These are phyloP conservation scores for Eucalyptus regnans DNA, from an alignment of 345 rosid genomes.

Conservation along the genomic window DNA sequence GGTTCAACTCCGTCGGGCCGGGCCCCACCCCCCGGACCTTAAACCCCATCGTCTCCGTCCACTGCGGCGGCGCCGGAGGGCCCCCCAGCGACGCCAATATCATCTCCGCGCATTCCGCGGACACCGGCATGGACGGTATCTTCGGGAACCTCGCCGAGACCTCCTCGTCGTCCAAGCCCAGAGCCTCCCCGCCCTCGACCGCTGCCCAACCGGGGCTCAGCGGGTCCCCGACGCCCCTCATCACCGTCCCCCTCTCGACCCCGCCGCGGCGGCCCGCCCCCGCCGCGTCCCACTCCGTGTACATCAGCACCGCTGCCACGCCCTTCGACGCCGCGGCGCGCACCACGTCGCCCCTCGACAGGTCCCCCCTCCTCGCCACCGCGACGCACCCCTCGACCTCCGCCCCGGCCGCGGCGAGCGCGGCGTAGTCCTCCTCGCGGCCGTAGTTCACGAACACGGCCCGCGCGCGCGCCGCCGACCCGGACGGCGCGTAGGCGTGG, in stretches of 20 bases:
- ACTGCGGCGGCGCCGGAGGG: constrained; percentile 33
- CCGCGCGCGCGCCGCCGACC: constrained; percentile 33
- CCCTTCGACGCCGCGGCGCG: constrained; percentile 53
- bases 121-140: constrained; percentile 75
- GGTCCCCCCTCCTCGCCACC: constrained; percentile 43
- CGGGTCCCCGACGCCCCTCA: constrained; percentile 95
- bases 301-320: constrained; percentile 69
- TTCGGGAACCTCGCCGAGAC: constrained; percentile 54
- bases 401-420: constrained; percentile 45
- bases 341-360: constrained; percentile 62
- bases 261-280: constrained; percentile 12
- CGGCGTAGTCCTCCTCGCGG: constrained; percentile 57
- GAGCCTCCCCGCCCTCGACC: constrained; percentile 57
- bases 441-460: constrained; percentile 69
- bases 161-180: constrained; percentile 42
- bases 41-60: constrained; percentile 35
- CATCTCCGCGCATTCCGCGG: constrained; percentile 51
- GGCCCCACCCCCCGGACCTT: constrained; percentile 48
- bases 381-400: constrained; percentile 53
- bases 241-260: constrained; percentile 79
- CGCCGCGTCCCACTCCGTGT: constrained; percentile 46
- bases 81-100: constrained; percentile 61
- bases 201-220: constrained; percentile 86
- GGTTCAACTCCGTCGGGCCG: constrained; percentile 53
- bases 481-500: constrained; percentile 95